Evolutionary conservation across 1,284 basidiomycete genomes (phyloP).

Genomic region (Dichomitus squalens): DNA sequence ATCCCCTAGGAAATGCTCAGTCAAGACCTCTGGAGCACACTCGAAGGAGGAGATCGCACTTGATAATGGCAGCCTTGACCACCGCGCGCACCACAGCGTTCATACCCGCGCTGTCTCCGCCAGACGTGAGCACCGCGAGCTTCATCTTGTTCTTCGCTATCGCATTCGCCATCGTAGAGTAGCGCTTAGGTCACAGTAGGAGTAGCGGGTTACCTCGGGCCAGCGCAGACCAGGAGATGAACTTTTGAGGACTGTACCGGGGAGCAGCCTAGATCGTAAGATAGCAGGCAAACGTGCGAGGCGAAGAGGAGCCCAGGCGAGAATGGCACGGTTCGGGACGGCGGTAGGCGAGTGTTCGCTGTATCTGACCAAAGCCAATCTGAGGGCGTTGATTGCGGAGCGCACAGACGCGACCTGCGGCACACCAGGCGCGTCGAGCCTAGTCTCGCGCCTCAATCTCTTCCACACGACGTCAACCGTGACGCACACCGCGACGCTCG

Average conservation of each 20-base stretch:
- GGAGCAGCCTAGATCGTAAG: background rate
- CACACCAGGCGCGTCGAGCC: constrained; percentile 7
- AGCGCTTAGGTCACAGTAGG: background rate
- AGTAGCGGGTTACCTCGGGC: background rate
- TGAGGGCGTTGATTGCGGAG: background rate
- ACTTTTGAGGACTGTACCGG: background rate
- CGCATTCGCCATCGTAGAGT: constrained; percentile 6
- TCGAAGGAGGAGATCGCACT: constrained; percentile 49
- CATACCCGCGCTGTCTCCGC: constrained; percentile 98
- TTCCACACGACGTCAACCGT: background rate
- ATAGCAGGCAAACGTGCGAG: constrained; percentile 6
- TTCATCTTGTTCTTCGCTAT: constrained; percentile 53
- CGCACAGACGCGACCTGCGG: background rate
- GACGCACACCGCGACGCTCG: background rate
- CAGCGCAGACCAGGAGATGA: too few species aligned
- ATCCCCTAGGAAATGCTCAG: constrained; percentile 60
- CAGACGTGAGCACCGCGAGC: constrained; percentile 92
- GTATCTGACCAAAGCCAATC: constrained; percentile 9
- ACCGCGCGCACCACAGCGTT: constrained; percentile 93
- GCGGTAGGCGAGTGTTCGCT: background rate
- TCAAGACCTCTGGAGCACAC: constrained; percentile 5
- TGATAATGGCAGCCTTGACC: constrained; percentile 87
- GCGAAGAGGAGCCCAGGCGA: background rate
- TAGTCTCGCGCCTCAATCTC: background rate
- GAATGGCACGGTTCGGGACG: constrained; percentile 6